Evolutionary conservation across 768 basidiomycete genomes (phyloP), one percentile per base, ranked within the genome.

Genomic region (Galerina marginata): DNA sequence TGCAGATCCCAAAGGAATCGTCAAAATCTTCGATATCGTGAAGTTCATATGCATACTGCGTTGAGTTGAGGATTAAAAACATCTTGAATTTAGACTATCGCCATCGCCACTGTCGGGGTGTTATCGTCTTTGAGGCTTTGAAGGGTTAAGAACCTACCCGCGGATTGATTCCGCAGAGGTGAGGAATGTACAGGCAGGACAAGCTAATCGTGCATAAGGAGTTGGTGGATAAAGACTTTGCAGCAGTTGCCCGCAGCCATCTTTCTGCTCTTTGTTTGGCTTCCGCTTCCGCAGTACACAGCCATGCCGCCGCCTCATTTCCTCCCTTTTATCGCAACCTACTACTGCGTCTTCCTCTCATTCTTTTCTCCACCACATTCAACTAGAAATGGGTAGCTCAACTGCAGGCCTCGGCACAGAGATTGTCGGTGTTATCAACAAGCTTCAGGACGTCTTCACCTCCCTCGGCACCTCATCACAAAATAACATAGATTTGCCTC

Each of bases 391-490:
- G 79, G 79, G 87, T 40, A 81, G 87, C 44, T 75, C 83, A 49
- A 80, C 86, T 51, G 72, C 85, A 55, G 87, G 90, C 56, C 86
- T 95, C 66, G 93, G 93, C 55, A 80, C 85, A 65, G 93, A 95
- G 72, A 91, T 95, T 63, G 92, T 95, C 55, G 72, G 79, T 37
- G 85, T 91, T 53, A 80, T 95, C 70, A 95, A 95, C 83, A 95
- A 92, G 71, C 89, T 95, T 46, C 93, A 95, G 74, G 93, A 95
- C 80, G 93, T 93, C 65, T 95, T 95, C 75, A 83, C 86, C 39
- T 87, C 93, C 15, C 89, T 95, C 62, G 93, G 93, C 68, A 85
- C 89, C 23, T 87, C 85, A 25, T 59, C 69, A 50, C 87, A 88
- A 55, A 80, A 89, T 38, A 83, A 86, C 75, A 91, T 95, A 83